Evolutionary conservation across 2,329 filamentous ascomycete genomes (phyloP).

Genomic region (Paracamarosporium sp.): DNA sequence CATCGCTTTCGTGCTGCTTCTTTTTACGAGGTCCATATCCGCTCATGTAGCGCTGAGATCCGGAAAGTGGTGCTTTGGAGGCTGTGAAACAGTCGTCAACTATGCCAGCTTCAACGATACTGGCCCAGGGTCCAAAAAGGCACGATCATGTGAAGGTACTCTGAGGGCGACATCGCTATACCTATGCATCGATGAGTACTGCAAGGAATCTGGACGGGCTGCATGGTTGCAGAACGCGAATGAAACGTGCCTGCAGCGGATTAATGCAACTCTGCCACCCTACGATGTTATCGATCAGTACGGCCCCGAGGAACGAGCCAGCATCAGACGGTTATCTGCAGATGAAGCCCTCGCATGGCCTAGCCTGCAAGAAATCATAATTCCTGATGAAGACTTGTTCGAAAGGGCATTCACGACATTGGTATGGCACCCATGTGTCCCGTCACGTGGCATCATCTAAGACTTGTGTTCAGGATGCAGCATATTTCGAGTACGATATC

Average conservation of each 20-base stretch:
- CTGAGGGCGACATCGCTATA: conserved; percentile 35
- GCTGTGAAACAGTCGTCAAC: conserved; percentile 36
- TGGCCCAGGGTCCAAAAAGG: conserved; percentile 31
- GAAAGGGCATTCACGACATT: conserved; percentile 36
- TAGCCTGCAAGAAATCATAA: conserved; percentile 21
- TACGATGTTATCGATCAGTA: conserved; percentile 33
- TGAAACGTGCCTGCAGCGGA: conserved; percentile 28
- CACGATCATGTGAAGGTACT: conserved; percentile 32
- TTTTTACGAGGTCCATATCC: conserved; percentile 18
- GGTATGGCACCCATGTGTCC: conserved; percentile 19
- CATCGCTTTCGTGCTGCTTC: conserved; percentile 9
- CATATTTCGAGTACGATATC: conserved; percentile 35
- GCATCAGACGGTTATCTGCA: conserved; percentile 22
- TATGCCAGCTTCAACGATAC: conserved; percentile 44
- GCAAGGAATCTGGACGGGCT: conserved; percentile 19
- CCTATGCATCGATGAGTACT: conserved; percentile 36
- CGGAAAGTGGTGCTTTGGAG: conserved; percentile 36
- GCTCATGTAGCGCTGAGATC: conserved; percentile 17
- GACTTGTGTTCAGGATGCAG: conserved; percentile 26
- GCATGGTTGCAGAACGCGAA: conserved; percentile 26
- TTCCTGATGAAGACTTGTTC: conserved; percentile 30
- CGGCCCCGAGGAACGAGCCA: conserved; percentile 21
- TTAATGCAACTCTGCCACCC: conserved; percentile 30
- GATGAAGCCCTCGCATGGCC: conserved; percentile 29
- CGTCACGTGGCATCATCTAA: neutral